Evolutionary conservation across 2,329 filamentous ascomycete genomes (phyloP).

Genomic region (Cordyceps javanica): DNA sequence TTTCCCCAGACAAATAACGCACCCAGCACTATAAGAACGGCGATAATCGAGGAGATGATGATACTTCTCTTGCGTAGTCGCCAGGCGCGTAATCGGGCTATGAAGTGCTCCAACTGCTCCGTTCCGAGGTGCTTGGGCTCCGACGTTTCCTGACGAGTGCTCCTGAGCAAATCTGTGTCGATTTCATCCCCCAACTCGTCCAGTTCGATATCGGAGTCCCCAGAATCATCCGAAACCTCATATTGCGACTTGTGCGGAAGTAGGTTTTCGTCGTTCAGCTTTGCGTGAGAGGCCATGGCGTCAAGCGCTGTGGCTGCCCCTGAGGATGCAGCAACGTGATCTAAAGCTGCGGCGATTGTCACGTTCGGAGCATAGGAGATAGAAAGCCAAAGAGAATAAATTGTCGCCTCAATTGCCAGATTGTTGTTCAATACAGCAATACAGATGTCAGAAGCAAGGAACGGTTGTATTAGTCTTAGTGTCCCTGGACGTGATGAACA

Average conservation of each 20-base stretch:
- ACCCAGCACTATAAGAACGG: background rate
- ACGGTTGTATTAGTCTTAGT: background rate
- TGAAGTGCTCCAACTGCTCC: background rate
- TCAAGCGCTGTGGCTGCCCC: background rate
- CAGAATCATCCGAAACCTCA: background rate
- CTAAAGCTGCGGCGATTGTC: background rate
- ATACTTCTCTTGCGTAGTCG: background rate
- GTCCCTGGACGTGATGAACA: too few species aligned
- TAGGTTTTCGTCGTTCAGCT: background rate
- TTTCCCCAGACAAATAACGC: conserved; percentile 40
- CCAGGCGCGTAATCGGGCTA: background rate
- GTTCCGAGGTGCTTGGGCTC: background rate
- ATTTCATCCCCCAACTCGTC: conserved; percentile 9
- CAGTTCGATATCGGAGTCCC: conserved; percentile 12
- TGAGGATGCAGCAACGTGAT: background rate
- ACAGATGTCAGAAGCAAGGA: background rate
- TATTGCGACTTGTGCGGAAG: background rate
- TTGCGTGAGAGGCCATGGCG: conserved; percentile 1
- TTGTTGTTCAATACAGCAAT: background rate
- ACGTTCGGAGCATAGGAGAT: background rate
- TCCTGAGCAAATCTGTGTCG: background rate
- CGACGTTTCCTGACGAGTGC: background rate
- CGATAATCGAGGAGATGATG: background rate
- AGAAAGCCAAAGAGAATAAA: background rate
- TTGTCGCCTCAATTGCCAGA: background rate